Percentiles rank a stretch among this genome's conserved stretches.
These are phyloP conservation scores for Thalia dealbata DNA, from an alignment of 176 grass and related monocot genomes.

Conservation along the genomic window DNA sequence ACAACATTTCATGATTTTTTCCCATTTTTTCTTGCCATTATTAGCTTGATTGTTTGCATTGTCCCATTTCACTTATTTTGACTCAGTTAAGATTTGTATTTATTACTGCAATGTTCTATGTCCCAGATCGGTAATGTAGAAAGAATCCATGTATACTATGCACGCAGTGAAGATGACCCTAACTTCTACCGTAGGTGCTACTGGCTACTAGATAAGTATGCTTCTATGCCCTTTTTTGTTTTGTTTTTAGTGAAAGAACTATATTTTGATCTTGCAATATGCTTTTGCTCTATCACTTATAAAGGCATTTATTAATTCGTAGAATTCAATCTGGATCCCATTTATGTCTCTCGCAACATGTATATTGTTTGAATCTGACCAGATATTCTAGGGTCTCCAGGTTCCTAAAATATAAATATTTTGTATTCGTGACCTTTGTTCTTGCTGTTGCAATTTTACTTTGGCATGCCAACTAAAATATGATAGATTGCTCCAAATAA, in stretches of 20 bases:
- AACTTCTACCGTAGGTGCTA: slow-evolving; percentile 89
- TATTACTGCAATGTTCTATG: not conserved
- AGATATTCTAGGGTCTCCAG: too few relatives aligned
- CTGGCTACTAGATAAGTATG: slow-evolving; percentile 96
- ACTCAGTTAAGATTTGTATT: not conserved
- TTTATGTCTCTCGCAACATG: too few relatives aligned
- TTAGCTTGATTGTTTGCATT: not conserved
- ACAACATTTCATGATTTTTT: not conserved
- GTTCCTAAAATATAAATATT: too few relatives aligned
- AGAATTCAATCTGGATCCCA: too few relatives aligned
- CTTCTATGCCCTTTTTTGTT: slow-evolving; percentile 9
- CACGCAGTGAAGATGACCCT: slow-evolving; percentile 87
- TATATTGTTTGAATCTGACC: too few relatives aligned
- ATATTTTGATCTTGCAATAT: too few relatives aligned
- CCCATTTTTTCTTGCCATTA: not conserved
- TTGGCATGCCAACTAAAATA: too few relatives aligned
- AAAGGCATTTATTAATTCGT: too few relatives aligned
- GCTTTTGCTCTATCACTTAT: too few relatives aligned
- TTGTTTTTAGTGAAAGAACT: slow-evolving; percentile 12
- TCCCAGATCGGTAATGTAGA: slow-evolving; percentile 84
- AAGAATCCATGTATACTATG: slow-evolving; percentile 97
- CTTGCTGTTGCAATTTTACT: too few relatives aligned
- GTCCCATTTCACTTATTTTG: not conserved
- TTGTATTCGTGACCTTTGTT: too few relatives aligned
- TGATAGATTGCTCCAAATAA: too few relatives aligned